Conservation (phyloP, 2,329 filamentous ascomycete species). For the Hymenotorrendiella dingleyae region DNA sequence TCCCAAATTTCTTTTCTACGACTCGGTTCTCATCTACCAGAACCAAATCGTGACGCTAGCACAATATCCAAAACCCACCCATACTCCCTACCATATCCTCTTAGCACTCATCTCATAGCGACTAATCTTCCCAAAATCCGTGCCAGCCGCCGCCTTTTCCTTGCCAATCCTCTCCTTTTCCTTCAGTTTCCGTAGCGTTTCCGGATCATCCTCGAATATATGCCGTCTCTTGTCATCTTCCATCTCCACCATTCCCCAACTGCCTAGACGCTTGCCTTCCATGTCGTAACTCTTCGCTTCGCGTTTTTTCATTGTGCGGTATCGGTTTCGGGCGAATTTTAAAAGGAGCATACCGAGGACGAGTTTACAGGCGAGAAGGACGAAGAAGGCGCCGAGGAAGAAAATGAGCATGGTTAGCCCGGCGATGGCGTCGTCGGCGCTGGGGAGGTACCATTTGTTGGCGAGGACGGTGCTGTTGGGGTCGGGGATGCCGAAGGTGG, state of each 20-base stretch:
- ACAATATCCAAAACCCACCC: too few species aligned
- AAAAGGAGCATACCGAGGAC: constrained; percentile 84
- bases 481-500: constrained; percentile 52
- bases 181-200: constrained; percentile 56
- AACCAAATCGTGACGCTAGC: too few species aligned
- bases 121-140: constrained; percentile 60
- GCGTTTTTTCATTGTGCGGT: constrained; percentile 69
- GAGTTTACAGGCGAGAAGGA: constrained; percentile 78
- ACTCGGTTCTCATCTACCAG: too few species aligned
- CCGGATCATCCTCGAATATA: constrained; percentile 81
- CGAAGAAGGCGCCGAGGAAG: constrained; percentile 77
- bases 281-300: constrained; percentile 57
- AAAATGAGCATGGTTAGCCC: constrained; percentile 77
- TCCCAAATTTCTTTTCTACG: too few species aligned
- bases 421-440: constrained; percentile 67
- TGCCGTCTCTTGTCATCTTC: constrained; percentile 79
- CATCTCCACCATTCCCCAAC: constrained; percentile 80
- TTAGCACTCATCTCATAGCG: constrained; percentile 96
- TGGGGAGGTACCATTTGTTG: constrained; percentile 29
- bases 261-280: constrained; percentile 69
- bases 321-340: constrained; percentile 71
- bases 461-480: constrained; percentile 26
- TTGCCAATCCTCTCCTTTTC: constrained; percentile 59
- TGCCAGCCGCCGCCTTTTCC: constrained; percentile 50
- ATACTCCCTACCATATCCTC: constrained; percentile 92